Percentiles rank a stretch among this genome's conserved stretches.
Conservation (phyloP, 2,329 filamentous ascomycete species). For the Hymenoscyphus fraxineus region DNA sequence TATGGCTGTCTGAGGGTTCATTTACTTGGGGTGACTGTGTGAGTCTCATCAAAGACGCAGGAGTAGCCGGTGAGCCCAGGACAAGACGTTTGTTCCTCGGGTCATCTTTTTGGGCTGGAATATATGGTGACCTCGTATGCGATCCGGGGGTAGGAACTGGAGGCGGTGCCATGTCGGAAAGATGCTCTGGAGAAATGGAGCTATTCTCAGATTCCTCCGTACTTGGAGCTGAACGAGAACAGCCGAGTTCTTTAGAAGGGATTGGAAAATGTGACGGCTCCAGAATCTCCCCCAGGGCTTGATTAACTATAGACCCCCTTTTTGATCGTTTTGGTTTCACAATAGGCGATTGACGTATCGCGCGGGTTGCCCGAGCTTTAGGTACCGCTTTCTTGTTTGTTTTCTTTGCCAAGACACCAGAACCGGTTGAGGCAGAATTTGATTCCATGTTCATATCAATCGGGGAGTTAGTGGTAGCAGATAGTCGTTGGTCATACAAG, state of each 20-base stretch:
- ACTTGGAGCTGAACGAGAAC: constrained; percentile 27
- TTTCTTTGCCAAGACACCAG: constrained; percentile 23
- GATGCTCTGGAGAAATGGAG: constrained; percentile 60
- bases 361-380: constrained; percentile 29
- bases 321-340: constrained; percentile 42
- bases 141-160: constrained; percentile 64
- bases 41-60: constrained; percentile 82
- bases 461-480: constrained; percentile 35
- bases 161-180: constrained; percentile 64
- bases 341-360: constrained; percentile 39
- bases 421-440: constrained; percentile 27
- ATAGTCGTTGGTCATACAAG: constrained; percentile 38
- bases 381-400: constrained; percentile 23
- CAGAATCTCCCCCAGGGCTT: constrained; percentile 37
- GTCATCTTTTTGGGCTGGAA: constrained; percentile 50
- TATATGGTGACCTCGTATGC: constrained; percentile 63
- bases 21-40: constrained; percentile 37
- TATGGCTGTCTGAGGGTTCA: constrained; percentile 41
- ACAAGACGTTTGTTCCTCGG: constrained; percentile 35
- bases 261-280: constrained; percentile 34
- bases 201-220: constrained; percentile 59
- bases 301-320: constrained; percentile 43
- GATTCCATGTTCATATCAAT: constrained; percentile 31
- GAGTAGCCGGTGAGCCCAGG: constrained; percentile 65
- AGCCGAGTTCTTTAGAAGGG: constrained; percentile 38